phyloP scores from a whole-genome alignment of 2,329 filamentous ascomycete genomes.

The Emmonsiellopsis sp. region DNA sequence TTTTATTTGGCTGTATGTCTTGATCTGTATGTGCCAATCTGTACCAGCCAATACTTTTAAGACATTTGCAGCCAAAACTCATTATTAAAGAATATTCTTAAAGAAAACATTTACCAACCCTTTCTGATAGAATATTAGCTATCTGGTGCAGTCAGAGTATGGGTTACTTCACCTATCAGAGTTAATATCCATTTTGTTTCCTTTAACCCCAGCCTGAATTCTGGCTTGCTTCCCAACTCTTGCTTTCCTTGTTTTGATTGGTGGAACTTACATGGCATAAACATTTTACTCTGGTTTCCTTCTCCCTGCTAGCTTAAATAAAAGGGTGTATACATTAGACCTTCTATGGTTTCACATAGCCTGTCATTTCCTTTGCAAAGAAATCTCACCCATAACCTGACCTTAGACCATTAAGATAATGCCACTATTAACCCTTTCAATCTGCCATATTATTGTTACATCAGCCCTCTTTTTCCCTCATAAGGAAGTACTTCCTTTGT shows the following conservation, averaged over 20 bases:
- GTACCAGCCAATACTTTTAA: not conserved
- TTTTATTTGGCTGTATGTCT: not conserved
- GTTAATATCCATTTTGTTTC: not conserved
- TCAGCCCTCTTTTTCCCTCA: not conserved
- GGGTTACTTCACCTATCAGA: not conserved
- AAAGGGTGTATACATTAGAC: not conserved
- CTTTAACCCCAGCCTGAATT: not conserved
- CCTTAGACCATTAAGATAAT: not conserved
- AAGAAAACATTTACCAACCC: not conserved
- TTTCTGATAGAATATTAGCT: not conserved
- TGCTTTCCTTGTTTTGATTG: not conserved
- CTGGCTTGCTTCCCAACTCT: not conserved
- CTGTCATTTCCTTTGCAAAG: not conserved
- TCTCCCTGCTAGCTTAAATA: not conserved
- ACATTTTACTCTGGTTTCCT: not conserved
- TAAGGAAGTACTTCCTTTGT: slow-evolving; percentile 8
- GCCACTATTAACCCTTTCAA: not conserved
- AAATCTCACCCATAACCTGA: not conserved
- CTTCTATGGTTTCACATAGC: not conserved
- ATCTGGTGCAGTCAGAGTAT: no score
- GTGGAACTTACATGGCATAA: not conserved
- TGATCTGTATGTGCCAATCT: not conserved
- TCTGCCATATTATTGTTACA: not conserved
- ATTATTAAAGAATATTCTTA: no score
- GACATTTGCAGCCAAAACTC: not conserved